phyloP scores from a whole-genome alignment of 208 protist species.

The Porcisia deanei region DNA sequence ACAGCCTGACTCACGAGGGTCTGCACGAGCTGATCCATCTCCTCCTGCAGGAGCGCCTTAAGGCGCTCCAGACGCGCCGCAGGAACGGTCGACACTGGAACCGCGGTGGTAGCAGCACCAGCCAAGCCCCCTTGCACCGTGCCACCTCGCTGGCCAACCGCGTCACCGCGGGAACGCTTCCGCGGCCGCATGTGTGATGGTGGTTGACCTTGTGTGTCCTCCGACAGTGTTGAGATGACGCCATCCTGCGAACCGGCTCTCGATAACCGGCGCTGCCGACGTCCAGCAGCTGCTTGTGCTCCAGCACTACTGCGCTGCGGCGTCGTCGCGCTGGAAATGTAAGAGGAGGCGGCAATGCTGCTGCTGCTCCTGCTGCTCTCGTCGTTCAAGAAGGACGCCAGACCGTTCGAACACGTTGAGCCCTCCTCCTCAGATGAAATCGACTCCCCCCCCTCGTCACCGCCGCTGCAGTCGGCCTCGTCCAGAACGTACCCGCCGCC shows the following conservation, averaged over 20 bases:
- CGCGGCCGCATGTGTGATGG: not conserved
- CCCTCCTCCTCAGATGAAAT: conserved; percentile 9
- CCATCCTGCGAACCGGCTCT: conserved; percentile 1
- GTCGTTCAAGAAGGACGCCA: conserved; percentile 28
- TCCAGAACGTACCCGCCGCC: conserved; percentile 38
- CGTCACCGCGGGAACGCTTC: conserved; percentile 27
- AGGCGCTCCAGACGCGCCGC: conserved; percentile 54
- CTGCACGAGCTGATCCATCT: conserved; percentile 76
- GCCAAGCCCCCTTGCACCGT: not conserved
- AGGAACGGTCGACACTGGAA: conserved; percentile 36
- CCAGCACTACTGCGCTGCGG: conserved; percentile 9
- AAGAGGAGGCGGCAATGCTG: conserved; percentile 14
- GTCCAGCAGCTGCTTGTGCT: not conserved
- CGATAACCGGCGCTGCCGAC: not conserved
- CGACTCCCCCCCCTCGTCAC: conserved; percentile 4
- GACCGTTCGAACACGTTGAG: conserved; percentile 14
- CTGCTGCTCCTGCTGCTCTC: conserved; percentile 13
- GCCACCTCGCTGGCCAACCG: not conserved
- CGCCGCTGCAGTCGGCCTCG: conserved; percentile 22
- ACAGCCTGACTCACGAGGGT: conserved; percentile 71
- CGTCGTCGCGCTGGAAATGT: conserved; percentile 12
- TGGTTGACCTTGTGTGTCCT: not conserved
- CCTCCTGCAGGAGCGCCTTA: conserved; percentile 44
- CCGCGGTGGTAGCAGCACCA: not conserved
- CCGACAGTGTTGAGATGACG: not conserved